Evolutionary conservation across 768 basidiomycete species (phyloP).

Genomic region (Pleurotus ostreatus): DNA sequence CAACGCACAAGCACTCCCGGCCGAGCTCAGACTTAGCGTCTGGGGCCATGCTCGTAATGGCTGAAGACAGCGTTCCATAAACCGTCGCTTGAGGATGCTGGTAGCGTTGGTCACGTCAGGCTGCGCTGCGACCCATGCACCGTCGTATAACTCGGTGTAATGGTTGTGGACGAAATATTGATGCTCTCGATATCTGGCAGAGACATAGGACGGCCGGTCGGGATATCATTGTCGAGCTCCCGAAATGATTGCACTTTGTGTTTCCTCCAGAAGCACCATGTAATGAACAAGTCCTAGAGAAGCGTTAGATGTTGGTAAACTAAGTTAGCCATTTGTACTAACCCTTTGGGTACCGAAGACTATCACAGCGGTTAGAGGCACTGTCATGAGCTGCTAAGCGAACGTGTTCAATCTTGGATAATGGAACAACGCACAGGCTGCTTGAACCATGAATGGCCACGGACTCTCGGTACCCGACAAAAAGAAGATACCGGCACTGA

Average conservation of each 20-base stretch:
- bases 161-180: slow-evolving; percentile 1
- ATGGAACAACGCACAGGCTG: slow-evolving; percentile 34
- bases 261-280: slow-evolving; percentile 30
- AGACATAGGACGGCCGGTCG: neutral
- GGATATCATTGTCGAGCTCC: neutral
- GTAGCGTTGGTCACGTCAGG: neutral
- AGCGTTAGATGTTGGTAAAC: neutral
- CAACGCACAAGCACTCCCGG: slow-evolving; percentile 7
- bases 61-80: no score
- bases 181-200: neutral
- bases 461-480: slow-evolving; percentile 22
- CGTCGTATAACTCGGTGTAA: neutral
- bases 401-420: slow-evolving; percentile 6
- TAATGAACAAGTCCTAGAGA: slow-evolving; percentile 33
- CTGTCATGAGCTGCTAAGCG: slow-evolving; percentile 20
- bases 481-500: slow-evolving; percentile 35
- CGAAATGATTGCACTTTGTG: neutral
- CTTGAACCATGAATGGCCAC: slow-evolving; percentile 46
- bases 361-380: slow-evolving; percentile 44
- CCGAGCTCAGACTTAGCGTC: slow-evolving; percentile 1
- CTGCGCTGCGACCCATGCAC: slow-evolving; percentile 18
- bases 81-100: neutral
- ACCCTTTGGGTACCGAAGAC: slow-evolving; percentile 51
- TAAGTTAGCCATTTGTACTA: neutral
- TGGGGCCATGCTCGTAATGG: slow-evolving; percentile 5